These are phyloP conservation scores for Lyophyllum shimeji DNA, from an alignment of 768 basidiomycete genomes.

Conservation along the genomic window DNA sequence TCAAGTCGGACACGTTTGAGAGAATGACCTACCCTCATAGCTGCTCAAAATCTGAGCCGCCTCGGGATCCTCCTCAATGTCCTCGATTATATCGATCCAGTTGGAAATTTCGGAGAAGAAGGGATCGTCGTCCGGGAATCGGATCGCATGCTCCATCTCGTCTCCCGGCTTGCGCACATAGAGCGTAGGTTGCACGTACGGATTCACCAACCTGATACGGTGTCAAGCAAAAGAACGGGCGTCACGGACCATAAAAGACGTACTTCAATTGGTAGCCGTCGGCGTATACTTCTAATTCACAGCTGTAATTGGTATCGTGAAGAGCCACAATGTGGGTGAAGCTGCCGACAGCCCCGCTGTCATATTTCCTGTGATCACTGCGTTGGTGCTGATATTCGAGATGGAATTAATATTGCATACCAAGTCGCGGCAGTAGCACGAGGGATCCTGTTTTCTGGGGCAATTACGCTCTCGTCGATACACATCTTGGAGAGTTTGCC, in stretches of 20 bases:
- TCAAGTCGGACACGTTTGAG: background rate
- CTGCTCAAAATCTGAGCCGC: conserved; percentile 76
- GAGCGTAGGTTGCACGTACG: conserved; percentile 89
- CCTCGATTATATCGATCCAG: conserved; percentile 87
- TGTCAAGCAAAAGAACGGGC: conserved; percentile 3
- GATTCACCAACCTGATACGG: conserved; percentile 70
- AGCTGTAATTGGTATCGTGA: conserved; percentile 91
- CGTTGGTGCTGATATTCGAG: background rate
- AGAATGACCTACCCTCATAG: conserved; percentile 65
- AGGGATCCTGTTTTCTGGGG: conserved; percentile 88
- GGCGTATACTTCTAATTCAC: conserved; percentile 91
- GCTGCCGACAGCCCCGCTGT: conserved; percentile 89
- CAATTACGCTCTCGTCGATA: conserved; percentile 83
- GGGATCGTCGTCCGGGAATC: conserved; percentile 83
- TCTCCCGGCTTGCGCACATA: conserved; percentile 84
- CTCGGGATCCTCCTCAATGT: conserved; percentile 85
- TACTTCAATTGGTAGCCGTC: conserved; percentile 90
- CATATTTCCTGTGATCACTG: conserved; percentile 76
- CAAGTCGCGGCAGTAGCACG: conserved; percentile 92
- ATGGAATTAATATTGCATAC: conserved; percentile 35
- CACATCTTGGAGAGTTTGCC: conserved; percentile 79
- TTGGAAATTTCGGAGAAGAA: conserved; percentile 94
- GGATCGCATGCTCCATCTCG: conserved; percentile 67
- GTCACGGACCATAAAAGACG: conserved; percentile 17
- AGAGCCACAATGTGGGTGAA: conserved; percentile 90